A percentile compares a stretch with the other conserved stretches of the same genome.
Conservation (phyloP, 1,139 yeast genomes). For the Scheffersomyces insectosa region DNA sequence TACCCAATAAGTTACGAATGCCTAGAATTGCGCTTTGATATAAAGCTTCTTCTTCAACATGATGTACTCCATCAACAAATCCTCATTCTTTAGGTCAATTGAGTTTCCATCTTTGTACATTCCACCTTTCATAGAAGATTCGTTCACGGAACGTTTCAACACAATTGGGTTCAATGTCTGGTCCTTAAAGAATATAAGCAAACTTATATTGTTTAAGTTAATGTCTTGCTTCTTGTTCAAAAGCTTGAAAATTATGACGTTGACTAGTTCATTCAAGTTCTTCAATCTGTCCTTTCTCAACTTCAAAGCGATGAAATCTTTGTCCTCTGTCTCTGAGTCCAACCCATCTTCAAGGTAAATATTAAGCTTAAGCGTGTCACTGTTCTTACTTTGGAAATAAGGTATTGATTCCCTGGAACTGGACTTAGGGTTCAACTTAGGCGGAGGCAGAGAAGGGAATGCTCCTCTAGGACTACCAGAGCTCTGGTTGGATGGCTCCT, state of each 20-base stretch:
- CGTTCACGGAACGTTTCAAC: conserved; percentile 16
- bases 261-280: conserved; percentile 25
- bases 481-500: no score
- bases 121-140: neutral
- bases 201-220: conserved; percentile 16
- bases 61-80: conserved; percentile 28
- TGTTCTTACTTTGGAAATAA: conserved; percentile 1
- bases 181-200: conserved; percentile 27
- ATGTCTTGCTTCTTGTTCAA: conserved; percentile 17
- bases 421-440: no score
- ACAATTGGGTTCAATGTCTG: conserved; percentile 25
- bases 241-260: conserved; percentile 23
- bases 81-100: conserved; percentile 12
- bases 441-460: no score
- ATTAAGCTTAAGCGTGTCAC: conserved; percentile 19
- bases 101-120: neutral
- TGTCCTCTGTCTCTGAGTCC: conserved; percentile 4
- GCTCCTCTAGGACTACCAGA: no score
- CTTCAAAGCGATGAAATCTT: conserved; percentile 20
- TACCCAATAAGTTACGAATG: no score
- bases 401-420: neutral
- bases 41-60: conserved; percentile 27
- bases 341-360: conserved; percentile 12
- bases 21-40: conserved; percentile 18
- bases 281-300: conserved; percentile 28